Evolutionary conservation across 2,329 filamentous ascomycete genomes (phyloP), one percentile per base, ranked within the genome.

Genomic region (Aspergillus sp.): DNA sequence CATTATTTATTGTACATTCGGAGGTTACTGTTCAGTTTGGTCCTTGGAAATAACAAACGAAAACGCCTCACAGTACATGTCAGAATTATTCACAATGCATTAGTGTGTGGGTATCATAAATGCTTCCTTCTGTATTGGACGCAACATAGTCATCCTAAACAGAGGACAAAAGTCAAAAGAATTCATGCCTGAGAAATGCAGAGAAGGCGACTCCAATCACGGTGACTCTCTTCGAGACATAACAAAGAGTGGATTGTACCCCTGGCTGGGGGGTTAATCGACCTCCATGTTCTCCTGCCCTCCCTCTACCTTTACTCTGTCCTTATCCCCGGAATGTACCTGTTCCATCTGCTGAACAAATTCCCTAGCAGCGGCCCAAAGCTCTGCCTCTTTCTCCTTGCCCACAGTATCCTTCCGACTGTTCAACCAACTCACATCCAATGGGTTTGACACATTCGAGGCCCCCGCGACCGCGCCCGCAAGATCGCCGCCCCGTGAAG

Each of bases 341-440:
- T 67, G 57, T 28, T 69, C 71, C 23, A 81, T 57, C 25, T 72
- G 71, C 64, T 81, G 82, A 46, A 91, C 72, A 64, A 90, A 83
- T 50, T 77, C 77, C 68, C 82, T 85, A 46, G 86, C 84, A 66
- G 85, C 84, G 38, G 81, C 83, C 87, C 94, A 90, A 49, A 96
- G 79, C 78, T 97, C 92, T 2, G 86, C 86, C 72, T 96, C 92
- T 83, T 94, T 95, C 65, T 92, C 90, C 70, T 89, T 86, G 60
- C 91, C 91, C 23, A 96, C 91, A 65, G 89, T 89, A 65, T 91
- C 90, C 64, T 91, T 92, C 60, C 92, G 85, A 70, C 91, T 93
- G 74, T 97, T 98, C 69, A 98, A 78, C 87, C 91, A 94, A 34
- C 93, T 93, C 15, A 96, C 89, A 73, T 97, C 93, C 57, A 97